Conservation (phyloP, 352 stramenopile genomes). For the Phytopythium ostracodes region DNA sequence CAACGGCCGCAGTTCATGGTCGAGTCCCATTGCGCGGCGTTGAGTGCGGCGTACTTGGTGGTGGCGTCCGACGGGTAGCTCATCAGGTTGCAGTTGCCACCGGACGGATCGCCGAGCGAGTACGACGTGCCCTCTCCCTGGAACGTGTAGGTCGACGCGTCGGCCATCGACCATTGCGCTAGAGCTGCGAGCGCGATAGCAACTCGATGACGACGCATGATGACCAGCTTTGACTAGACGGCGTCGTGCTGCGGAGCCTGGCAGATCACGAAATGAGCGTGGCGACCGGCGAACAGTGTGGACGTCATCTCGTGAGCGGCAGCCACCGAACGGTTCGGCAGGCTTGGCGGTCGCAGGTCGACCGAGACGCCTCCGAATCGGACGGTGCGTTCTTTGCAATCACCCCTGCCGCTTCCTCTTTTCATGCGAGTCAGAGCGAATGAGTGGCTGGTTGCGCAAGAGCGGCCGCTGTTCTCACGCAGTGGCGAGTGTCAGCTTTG, state of each 20-base stretch:
- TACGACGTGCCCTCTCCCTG: slow-evolving; percentile 25
- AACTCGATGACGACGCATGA: background rate
- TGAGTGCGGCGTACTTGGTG: slow-evolving; percentile 40
- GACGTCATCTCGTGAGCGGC: background rate
- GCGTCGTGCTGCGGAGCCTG: too few species aligned
- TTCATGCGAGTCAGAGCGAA: background rate
- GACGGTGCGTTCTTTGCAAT: slow-evolving; percentile 1
- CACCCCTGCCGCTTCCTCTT: background rate
- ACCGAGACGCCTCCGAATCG: background rate
- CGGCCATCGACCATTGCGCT: background rate
- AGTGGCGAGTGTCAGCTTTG: background rate
- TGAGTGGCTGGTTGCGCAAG: slow-evolving; percentile 4
- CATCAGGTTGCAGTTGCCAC: slow-evolving; percentile 52
- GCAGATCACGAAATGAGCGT: background rate
- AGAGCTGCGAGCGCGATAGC: background rate
- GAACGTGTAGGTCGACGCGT: slow-evolving; percentile 10
- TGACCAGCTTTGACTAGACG: background rate
- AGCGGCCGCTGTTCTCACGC: background rate
- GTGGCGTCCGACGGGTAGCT: slow-evolving; percentile 16
- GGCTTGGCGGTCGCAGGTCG: background rate
- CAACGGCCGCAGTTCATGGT: slow-evolving; percentile 45
- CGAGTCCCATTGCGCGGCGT: slow-evolving; percentile 32
- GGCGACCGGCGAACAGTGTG: background rate
- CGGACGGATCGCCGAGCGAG: slow-evolving; percentile 18
- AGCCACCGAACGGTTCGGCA: background rate